Evolutionary conservation across 2,329 filamentous ascomycete species (phyloP).

Genomic region (Diaporthe citrichinensis): DNA sequence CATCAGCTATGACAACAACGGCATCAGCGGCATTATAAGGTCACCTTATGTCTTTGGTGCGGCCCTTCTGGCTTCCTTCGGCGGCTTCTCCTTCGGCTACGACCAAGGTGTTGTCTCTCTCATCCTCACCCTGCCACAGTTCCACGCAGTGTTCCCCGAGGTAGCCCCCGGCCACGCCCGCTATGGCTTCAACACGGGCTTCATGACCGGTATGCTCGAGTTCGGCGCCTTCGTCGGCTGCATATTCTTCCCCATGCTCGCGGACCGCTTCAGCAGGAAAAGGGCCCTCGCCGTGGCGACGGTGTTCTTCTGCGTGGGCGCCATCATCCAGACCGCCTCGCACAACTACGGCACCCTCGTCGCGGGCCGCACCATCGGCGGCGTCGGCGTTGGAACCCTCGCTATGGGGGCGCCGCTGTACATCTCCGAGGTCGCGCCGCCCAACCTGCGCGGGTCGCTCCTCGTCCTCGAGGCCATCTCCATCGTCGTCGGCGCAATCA

Average conservation of each 20-base stretch:
- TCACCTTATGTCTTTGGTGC: slow-evolving; percentile 54
- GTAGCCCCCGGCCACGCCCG: slow-evolving; percentile 52
- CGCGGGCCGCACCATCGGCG: slow-evolving; percentile 58
- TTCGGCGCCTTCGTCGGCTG: slow-evolving; percentile 65
- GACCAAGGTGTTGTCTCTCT: slow-evolving; percentile 64
- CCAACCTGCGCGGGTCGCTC: slow-evolving; percentile 44
- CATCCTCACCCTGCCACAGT: slow-evolving; percentile 58
- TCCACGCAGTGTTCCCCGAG: slow-evolving; percentile 55
- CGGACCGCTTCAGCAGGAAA: slow-evolving; percentile 52
- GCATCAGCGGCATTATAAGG: slow-evolving; percentile 51
- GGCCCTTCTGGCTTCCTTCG: slow-evolving; percentile 50
- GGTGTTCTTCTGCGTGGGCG: slow-evolving; percentile 56
- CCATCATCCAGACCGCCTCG: slow-evolving; percentile 60
- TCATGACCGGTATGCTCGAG: slow-evolving; percentile 65
- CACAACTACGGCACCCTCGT: slow-evolving; percentile 51
- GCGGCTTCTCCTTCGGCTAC: slow-evolving; percentile 63
- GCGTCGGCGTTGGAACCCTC: slow-evolving; percentile 58
- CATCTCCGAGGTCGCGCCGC: slow-evolving; percentile 47
- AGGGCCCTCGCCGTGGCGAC: slow-evolving; percentile 53
- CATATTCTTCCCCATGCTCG: slow-evolving; percentile 56
- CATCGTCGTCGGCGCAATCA: slow-evolving; percentile 59
- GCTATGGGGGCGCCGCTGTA: slow-evolving; percentile 50
- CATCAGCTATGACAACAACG: slow-evolving; percentile 48
- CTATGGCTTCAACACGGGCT: slow-evolving; percentile 53
- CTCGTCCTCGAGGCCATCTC: slow-evolving; percentile 49